Percentiles rank a stretch among this genome's conserved stretches.
Conservation (phyloP, 495 filamentous ascomycete species). For the Parachaetomium inaequale region DNA sequence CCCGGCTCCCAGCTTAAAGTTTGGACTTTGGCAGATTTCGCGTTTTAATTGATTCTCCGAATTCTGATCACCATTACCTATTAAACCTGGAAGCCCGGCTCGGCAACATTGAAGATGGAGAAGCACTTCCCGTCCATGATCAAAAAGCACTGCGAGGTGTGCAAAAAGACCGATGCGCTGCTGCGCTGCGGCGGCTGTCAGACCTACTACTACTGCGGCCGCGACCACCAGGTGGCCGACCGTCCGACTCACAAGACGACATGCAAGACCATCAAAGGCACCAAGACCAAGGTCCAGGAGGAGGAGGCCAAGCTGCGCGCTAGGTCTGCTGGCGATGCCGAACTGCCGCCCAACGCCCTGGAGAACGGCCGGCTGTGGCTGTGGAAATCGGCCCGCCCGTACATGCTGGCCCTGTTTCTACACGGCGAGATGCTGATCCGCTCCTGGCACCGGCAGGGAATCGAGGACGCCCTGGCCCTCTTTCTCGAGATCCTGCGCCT, state of each 20-base stretch:
- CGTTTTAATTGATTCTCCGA: background rate
- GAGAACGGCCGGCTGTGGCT: constrained; percentile 40
- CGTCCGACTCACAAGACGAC: constrained; percentile 36
- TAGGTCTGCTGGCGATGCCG: background rate
- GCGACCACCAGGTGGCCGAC: constrained; percentile 41
- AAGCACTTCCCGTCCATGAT: constrained; percentile 8
- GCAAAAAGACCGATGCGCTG: constrained; percentile 12
- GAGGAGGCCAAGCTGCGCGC: constrained; percentile 34
- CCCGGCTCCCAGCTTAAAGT: no score
- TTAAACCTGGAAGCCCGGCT: background rate
- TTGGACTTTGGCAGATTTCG: background rate
- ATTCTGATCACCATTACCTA: background rate
- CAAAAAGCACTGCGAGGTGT: constrained; percentile 23
- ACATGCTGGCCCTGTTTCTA: constrained; percentile 40
- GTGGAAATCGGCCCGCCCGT: constrained; percentile 37
- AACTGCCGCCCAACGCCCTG: constrained; percentile 12
- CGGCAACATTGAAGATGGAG: constrained; percentile 2
- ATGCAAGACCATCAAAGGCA: constrained; percentile 42
- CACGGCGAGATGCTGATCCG: constrained; percentile 26
- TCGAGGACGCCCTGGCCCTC: constrained; percentile 37
- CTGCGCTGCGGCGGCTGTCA: constrained; percentile 40
- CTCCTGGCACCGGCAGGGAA: constrained; percentile 36
- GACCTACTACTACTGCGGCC: constrained; percentile 42
- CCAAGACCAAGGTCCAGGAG: constrained; percentile 15
- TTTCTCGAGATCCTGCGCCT: constrained; percentile 40